Percentiles rank a stretch among this genome's conserved stretches.
phyloP scores from a whole-genome alignment of 2,329 filamentous ascomycete species.

The Colletotrichum aenigma region DNA sequence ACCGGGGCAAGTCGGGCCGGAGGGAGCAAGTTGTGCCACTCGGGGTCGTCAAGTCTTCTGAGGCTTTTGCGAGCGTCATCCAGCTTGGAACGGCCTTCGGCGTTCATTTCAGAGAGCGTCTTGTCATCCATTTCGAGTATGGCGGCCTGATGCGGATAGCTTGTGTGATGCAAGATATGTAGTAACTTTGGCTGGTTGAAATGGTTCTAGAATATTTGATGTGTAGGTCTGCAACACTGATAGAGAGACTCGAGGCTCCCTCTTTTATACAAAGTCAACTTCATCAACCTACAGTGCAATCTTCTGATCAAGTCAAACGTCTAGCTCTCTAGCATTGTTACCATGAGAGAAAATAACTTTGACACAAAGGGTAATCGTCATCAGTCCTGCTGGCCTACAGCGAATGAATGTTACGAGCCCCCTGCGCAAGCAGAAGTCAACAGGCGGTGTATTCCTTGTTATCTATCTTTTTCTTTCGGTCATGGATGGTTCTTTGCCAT shows the following conservation, averaged over 20 bases:
- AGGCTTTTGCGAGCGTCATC: neutral
- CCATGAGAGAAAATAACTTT: accelerated
- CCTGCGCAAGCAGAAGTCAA: neutral
- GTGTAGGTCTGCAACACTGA: neutral
- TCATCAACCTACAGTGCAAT: neutral
- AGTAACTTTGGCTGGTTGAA: neutral
- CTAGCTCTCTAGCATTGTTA: neutral
- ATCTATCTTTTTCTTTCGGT: neutral
- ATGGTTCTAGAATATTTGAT: neutral
- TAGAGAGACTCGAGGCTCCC: neutral
- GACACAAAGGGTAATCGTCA: neutral
- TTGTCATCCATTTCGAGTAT: neutral
- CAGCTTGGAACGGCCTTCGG: neutral
- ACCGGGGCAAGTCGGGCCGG: neutral
- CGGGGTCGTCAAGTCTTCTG: neutral
- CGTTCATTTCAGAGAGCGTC: neutral
- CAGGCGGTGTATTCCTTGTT: neutral
- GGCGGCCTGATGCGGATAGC: neutral
- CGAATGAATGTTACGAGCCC: neutral
- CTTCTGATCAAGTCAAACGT: neutral
- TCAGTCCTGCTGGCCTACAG: accelerated
- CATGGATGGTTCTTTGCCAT: neutral
- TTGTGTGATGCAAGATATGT: neutral
- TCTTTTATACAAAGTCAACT: neutral
- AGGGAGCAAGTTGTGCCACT: neutral